A percentile compares a stretch with the other conserved stretches of the same genome.
Evolutionary conservation across 2,329 filamentous ascomycete species (phyloP).

Genomic region (Claviceps fusiformis): DNA sequence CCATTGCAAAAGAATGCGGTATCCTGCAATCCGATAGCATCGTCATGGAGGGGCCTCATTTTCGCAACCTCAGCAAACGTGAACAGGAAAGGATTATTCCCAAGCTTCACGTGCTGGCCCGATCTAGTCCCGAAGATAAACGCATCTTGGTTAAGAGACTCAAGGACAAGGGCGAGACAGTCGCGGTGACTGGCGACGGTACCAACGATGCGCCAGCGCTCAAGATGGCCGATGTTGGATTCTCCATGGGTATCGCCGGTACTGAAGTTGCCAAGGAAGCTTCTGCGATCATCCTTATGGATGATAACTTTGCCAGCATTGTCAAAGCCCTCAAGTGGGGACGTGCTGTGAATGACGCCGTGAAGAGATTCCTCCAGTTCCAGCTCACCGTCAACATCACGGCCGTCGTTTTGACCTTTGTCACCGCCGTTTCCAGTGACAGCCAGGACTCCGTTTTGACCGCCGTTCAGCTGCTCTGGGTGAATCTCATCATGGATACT

Average conservation of each 20-base stretch:
- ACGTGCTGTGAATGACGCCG: constrained; percentile 61
- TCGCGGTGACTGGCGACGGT: constrained; percentile 72
- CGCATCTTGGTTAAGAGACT: constrained; percentile 57
- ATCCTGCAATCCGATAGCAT: constrained; percentile 55
- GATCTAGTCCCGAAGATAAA: constrained; percentile 67
- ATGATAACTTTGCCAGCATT: constrained; percentile 79
- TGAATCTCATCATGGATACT: constrained; percentile 96
- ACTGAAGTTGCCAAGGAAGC: constrained; percentile 79
- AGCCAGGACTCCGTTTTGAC: constrained; percentile 65
- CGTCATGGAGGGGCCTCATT: constrained; percentile 66
- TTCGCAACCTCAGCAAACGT: constrained; percentile 54
- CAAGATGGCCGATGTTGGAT: constrained; percentile 69
- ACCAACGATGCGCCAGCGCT: constrained; percentile 75
- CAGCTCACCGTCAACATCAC: constrained; percentile 86
- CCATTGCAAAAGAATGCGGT: constrained; percentile 67
- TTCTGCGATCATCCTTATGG: constrained; percentile 75
- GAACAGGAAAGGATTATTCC: constrained; percentile 57
- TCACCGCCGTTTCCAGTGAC: constrained; percentile 63
- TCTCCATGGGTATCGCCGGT: constrained; percentile 75
- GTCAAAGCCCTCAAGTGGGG: constrained; percentile 76
- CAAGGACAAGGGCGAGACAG: constrained; percentile 61
- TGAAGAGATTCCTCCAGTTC: constrained; percentile 65
- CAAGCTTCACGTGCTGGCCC: constrained; percentile 54
- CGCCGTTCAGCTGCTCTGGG: constrained; percentile 87
- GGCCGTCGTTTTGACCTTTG: constrained; percentile 74